phyloP scores from a whole-genome alignment of 805 yeast genomes.

The Starmerella tilneyi region DNA sequence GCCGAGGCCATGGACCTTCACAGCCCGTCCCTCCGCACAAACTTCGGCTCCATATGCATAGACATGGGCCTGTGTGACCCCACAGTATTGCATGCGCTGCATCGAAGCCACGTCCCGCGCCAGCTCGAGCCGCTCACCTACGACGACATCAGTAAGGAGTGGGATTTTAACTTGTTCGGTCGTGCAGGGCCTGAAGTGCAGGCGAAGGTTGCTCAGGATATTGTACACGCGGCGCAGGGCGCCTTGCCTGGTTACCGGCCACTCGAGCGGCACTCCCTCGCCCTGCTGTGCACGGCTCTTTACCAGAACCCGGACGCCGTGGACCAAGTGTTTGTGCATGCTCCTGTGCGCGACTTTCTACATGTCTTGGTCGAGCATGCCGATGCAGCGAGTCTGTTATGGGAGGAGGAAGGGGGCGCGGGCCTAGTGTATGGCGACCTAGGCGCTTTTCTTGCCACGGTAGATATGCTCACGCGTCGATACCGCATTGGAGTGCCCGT shows the following conservation, averaged over 20 bases:
- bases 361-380: conserved; percentile 39
- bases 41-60: conserved; percentile 21
- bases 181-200: conserved; percentile 13
- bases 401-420: conserved; percentile 17
- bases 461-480: conserved; percentile 1
- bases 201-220: conserved; percentile 10
- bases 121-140: conserved; percentile 1
- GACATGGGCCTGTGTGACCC: conserved; percentile 25
- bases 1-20: conserved; percentile 19
- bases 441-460: conserved; percentile 11
- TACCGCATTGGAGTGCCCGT: conserved; percentile 5
- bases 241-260: background rate
- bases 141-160: background rate
- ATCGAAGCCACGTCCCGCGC: conserved; percentile 17
- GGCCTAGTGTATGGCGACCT: conserved; percentile 17
- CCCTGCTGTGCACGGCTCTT: conserved; percentile 40
- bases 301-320: conserved; percentile 37
- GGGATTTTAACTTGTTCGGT: conserved; percentile 1
- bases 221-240: conserved; percentile 12
- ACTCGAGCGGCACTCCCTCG: conserved; percentile 13
- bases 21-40: conserved; percentile 13
- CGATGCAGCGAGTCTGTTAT: conserved; percentile 12
- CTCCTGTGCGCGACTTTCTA: conserved; percentile 38
- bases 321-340: conserved; percentile 37
- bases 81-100: conserved; percentile 23